Conservation (phyloP, 2,329 filamentous ascomycete species). For the Sclerotiophoma versabilis region DNA sequence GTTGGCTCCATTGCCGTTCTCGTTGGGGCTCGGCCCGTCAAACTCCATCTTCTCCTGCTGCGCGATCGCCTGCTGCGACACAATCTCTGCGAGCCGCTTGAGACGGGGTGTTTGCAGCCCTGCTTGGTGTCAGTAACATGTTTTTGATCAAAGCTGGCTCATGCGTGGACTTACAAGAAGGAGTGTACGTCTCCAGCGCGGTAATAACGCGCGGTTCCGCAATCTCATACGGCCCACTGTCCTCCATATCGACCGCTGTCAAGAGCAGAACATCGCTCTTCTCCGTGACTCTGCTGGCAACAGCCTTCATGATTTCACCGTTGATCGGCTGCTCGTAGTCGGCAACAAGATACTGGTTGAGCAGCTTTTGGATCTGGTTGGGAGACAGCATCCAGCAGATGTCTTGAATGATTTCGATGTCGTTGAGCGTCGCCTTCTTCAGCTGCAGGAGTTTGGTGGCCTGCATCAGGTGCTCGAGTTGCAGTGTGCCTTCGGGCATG, state of each 20-base stretch:
- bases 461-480: conserved; percentile 99
- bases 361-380: conserved; percentile 97
- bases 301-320: conserved; percentile 99
- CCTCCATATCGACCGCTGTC: conserved; percentile 97
- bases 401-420: conserved; percentile 99
- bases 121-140: conserved; percentile 51
- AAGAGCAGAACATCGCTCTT: conserved; percentile 96
- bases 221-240: conserved; percentile 97
- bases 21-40: conserved; percentile 35
- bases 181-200: conserved; percentile 96
- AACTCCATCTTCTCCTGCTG: conserved; percentile 86
- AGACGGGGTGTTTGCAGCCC: conserved; percentile 95
- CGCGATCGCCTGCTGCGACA: conserved; percentile 93
- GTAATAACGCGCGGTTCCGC: conserved; percentile 96
- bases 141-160: background rate
- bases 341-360: conserved; percentile 98
- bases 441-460: conserved; percentile 97
- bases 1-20: conserved; percentile 29
- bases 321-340: conserved; percentile 99
- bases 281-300: conserved; percentile 94
- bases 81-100: conserved; percentile 97
- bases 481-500: conserved; percentile 97
- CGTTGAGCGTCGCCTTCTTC: conserved; percentile 98
- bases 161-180: conserved; percentile 75
- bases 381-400: conserved; percentile 99